Evolutionary conservation across 2,329 filamentous ascomycete species (phyloP).

Genomic region (Teratosphaeria nubilosa): DNA sequence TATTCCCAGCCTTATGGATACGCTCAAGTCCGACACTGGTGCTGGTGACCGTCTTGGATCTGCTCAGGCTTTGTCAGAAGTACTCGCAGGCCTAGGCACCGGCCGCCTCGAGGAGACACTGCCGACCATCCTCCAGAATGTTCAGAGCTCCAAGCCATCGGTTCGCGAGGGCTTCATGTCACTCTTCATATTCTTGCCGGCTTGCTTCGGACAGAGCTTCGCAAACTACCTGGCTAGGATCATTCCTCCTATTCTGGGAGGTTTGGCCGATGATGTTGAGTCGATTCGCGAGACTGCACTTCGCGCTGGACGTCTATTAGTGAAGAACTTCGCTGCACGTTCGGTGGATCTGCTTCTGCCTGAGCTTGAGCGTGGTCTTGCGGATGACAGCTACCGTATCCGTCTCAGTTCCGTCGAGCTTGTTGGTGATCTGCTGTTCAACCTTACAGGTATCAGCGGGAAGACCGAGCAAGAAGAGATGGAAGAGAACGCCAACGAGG

Average conservation of each 20-base stretch:
- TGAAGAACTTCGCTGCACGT: constrained; percentile 96
- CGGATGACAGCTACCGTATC: constrained; percentile 96
- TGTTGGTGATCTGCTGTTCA: constrained; percentile 93
- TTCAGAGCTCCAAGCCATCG: constrained; percentile 77
- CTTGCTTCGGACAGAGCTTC: constrained; percentile 98
- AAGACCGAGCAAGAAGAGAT: constrained; percentile 68
- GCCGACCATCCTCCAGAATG: constrained; percentile 92
- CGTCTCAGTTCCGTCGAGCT: constrained; percentile 96
- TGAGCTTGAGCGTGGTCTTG: constrained; percentile 88
- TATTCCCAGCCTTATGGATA: constrained; percentile 94
- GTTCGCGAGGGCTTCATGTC: constrained; percentile 99
- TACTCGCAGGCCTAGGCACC: constrained; percentile 88
- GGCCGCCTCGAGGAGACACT: constrained; percentile 87
- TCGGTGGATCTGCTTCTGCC: constrained; percentile 89
- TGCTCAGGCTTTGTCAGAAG: constrained; percentile 90
- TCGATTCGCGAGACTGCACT: constrained; percentile 95
- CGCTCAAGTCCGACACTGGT: constrained; percentile 91
- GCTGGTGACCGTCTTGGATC: constrained; percentile 93
- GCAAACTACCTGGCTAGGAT: constrained; percentile 90
- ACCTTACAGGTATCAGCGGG: constrained; percentile 84
- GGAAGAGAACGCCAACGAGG: constrained; percentile 72
- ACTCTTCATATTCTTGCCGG: constrained; percentile 95
- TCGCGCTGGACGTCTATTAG: constrained; percentile 81
- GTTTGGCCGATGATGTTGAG: constrained; percentile 90
- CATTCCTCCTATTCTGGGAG: constrained; percentile 87